Evolutionary conservation across 257 asterid species (phyloP), one percentile per base, ranked within the genome.

Genomic region (Eucommia ulmoides): DNA sequence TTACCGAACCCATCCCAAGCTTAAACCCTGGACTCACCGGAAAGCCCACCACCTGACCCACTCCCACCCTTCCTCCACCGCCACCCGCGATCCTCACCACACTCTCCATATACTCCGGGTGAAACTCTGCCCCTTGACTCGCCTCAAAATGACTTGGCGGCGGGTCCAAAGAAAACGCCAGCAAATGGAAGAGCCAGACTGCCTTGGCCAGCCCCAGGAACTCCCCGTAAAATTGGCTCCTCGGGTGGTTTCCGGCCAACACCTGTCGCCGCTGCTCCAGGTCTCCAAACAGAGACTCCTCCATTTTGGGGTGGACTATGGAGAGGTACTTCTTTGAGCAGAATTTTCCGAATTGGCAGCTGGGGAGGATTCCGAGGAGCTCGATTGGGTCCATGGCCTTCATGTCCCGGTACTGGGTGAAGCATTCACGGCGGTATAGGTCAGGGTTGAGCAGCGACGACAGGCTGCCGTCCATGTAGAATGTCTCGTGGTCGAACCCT

Each of bases 81-180:
- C 71, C 77, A 8, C 45, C 53, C 12, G 45, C 57, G 53, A 55
- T 53, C 73, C 75, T 81, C 49, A 77, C 86, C 57, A 80, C 98
- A 41, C 81, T 83, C 61, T 91, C 94, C 98, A 91, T 91, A 24
- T 82, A 91, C 69, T 82, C 81, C 1, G 87, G 64, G 53, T 86
- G 98, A 65, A 82, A 91, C 63, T 91, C 94, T 0, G 94, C 95
- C 59, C 96, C 94, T 47, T 71, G 54, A 26, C 74, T 77, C 0
- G 96, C 94, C 76, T 91, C 98, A 20, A 82, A 91, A 62, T 85
- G 98, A 67, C 96, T 72, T 0, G 98, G 98, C 19, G 92, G 68
- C 0, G 93, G 94, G 17, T 91, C 94, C 53, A 81, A 55, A 0
- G 98, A 75, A 58, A 91, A 86, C 0, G 94, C 92, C 52, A 91